Percentiles rank a stretch among this genome's conserved stretches.
Conservation (phyloP, 2,329 filamentous ascomycete species). For the Aspergillus amoenus region DNA sequence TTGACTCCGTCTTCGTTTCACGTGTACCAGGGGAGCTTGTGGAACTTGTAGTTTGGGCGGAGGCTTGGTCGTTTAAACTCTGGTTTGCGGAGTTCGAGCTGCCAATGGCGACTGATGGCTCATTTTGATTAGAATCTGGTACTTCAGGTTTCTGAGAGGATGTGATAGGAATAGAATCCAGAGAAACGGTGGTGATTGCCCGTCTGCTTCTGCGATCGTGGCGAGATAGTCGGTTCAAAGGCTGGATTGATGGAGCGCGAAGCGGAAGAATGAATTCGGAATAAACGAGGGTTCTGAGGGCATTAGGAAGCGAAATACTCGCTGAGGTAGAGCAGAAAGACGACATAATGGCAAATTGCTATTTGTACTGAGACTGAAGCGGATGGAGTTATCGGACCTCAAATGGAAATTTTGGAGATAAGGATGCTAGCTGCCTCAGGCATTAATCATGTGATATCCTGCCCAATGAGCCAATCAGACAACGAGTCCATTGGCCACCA, state of each 20-base stretch:
- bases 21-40: not conserved
- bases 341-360: conserved; percentile 17
- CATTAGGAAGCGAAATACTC: conserved; percentile 24
- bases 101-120: not conserved
- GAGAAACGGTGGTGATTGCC: not conserved
- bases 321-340: conserved; percentile 25
- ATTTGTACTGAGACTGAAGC: not conserved
- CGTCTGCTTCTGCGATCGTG: conserved; percentile 1
- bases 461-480: not conserved
- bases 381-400: not conserved
- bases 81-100: not conserved
- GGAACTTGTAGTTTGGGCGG: not conserved
- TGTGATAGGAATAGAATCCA: conserved; percentile 1
- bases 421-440: not conserved
- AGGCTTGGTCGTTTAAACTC: not conserved
- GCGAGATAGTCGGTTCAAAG: conserved; percentile 1
- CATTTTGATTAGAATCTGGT: not conserved
- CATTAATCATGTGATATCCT: not conserved
- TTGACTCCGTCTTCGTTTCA: not conserved
- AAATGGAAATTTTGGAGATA: not conserved
- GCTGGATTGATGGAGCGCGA: conserved; percentile 8
- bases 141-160: not conserved
- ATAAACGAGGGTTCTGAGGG: conserved; percentile 26
- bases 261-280: conserved; percentile 21
- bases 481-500: not conserved